These are phyloP conservation scores for Metschnikowia kunwiensis DNA, from an alignment of 805 yeast species.

Conservation along the genomic window DNA sequence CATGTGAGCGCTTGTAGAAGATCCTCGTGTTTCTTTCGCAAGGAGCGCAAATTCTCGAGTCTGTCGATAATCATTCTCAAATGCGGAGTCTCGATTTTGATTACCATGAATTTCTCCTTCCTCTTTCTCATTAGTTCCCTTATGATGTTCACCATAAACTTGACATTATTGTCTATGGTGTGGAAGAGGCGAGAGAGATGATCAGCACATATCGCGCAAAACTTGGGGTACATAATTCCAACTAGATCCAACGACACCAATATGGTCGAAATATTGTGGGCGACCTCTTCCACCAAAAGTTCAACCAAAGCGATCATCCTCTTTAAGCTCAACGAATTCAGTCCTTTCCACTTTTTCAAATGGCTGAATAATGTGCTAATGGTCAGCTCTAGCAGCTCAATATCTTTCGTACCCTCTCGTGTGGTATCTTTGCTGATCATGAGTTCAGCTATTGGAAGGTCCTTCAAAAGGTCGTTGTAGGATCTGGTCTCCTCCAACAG, in stretches of 20 bases:
- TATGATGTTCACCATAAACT: conserved; percentile 61
- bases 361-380: conserved; percentile 53
- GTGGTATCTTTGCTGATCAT: conserved; percentile 17
- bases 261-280: conserved; percentile 39
- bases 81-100: conserved; percentile 51
- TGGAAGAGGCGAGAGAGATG: conserved; percentile 34
- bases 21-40: conserved; percentile 55
- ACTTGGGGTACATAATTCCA: conserved; percentile 39
- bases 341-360: conserved; percentile 56
- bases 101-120: conserved; percentile 64
- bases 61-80: conserved; percentile 38
- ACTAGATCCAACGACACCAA: conserved; percentile 41
- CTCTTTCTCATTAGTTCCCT: conserved; percentile 75
- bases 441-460: conserved; percentile 65
- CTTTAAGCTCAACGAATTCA: conserved; percentile 56
- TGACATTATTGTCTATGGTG: conserved; percentile 58
- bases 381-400: conserved; percentile 45
- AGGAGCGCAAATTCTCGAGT: conserved; percentile 38
- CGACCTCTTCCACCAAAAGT: conserved; percentile 57
- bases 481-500: conserved; percentile 48
- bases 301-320: conserved; percentile 68
- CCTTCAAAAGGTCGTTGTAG: conserved; percentile 64
- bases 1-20: conserved; percentile 35
- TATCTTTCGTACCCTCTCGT: conserved; percentile 15
- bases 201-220: conserved; percentile 24